Evolutionary conservation across 805 yeast genomes (phyloP), one percentile per base, ranked within the genome.

Genomic region (Phaffomyces opuntiae): DNA sequence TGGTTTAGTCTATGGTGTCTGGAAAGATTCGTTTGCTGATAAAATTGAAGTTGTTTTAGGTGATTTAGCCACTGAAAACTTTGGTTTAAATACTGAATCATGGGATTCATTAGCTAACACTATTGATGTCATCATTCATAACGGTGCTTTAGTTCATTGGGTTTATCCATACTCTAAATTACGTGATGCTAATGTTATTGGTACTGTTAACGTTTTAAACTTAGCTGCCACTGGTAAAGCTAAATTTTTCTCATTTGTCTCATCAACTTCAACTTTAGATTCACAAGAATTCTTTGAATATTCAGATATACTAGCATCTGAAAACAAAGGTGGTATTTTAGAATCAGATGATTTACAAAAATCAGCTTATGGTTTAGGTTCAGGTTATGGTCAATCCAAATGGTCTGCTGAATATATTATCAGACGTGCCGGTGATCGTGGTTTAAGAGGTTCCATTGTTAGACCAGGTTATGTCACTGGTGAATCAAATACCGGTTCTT

Each of bases 141-240:
- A 93, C 56, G 99, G 98, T 70, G 99, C 99, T 16, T 73, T 90
- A 50, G 99, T 93, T 35, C 99, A 93, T 65, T 93, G 99, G 99
- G 96, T 90, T 2, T 93, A 86, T 64, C 98, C 99, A 26, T 93
- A 93, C 67, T 69, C 83, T 40, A 87, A 86, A 53, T 72, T 93
- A 58, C 79, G 98, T 56, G 96, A 87, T 53, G 93, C 98, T 32
- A 93, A 93, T 60, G 99, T 95, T 31, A 68, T 90, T 48, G 81
- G 96, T 38, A 85, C 98, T 0, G 67, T 91, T 48, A 86, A 90
- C 57, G 87, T 89, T 9, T 70, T 93, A 77, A 80, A 80, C 60
- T 60, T 72, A 34, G 82, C 93, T 56, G 76, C 80, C 8, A 68
- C 72, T 37, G 96, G 96, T 36, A 89, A 86, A 62, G 78, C 97